phyloP scores from a whole-genome alignment of 179 eudicot genomes.

The Spergularia azorica region DNA sequence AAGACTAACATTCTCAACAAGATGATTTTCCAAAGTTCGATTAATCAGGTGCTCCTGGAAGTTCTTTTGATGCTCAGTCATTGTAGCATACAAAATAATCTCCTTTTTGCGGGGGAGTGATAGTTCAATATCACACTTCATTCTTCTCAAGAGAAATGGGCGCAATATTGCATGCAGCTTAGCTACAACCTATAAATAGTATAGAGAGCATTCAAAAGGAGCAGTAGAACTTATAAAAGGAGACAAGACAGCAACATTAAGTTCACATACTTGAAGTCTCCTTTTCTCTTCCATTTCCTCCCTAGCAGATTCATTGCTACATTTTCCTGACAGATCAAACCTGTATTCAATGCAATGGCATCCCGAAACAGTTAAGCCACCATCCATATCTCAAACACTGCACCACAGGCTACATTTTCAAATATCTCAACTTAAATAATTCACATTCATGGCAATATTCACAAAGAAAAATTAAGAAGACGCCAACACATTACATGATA shows the following conservation, averaged over 20 bases:
- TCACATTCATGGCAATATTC: neutral
- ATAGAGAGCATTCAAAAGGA: neutral
- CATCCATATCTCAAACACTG: neutral
- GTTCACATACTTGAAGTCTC: constrained; percentile 62
- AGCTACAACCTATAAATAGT: constrained; percentile 66
- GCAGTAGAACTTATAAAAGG: too few species aligned
- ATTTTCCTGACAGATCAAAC: constrained; percentile 90
- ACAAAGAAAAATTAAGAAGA: neutral
- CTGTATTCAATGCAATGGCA: constrained; percentile 33
- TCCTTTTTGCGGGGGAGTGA: constrained; percentile 94
- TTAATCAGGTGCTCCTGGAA: constrained; percentile 85
- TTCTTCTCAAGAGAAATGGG: constrained; percentile 92
- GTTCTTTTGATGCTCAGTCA: constrained; percentile 87
- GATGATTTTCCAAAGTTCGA: constrained; percentile 60
- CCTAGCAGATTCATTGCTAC: constrained; percentile 56
- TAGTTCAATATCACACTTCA: constrained; percentile 88
- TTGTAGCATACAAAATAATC: constrained; percentile 83
- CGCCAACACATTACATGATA: neutral
- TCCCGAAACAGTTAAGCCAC: constrained; percentile 5
- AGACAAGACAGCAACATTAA: neutral
- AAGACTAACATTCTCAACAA: constrained; percentile 43
- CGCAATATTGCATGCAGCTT: constrained; percentile 94
- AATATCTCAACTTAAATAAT: neutral
- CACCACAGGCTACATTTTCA: neutral
- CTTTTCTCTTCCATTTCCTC: constrained; percentile 88